Base-by-base conservation (phyloP, 805 yeast genomes). In the Wickerhamomyces alni region DNA sequence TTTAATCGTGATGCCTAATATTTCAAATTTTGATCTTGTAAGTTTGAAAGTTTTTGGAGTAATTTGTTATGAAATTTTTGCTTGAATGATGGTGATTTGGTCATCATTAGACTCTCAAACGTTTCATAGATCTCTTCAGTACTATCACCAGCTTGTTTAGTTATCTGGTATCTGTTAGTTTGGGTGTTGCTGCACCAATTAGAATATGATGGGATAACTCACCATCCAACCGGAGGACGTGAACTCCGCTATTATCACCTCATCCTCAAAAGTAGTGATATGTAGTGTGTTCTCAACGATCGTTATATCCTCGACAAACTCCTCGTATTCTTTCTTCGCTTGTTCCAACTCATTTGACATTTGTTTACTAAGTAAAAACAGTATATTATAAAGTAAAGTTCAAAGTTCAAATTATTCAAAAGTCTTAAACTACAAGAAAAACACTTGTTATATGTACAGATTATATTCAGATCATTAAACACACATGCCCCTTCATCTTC, bases 81-180 rank as follows among this genome's bases (percentile, higher is more conserved):
- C 1, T 22, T 16, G 18, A 48, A 50, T 11, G 18, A 11, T 10
- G 28, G 19, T 2, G 51, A 46, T 26, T 37, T 34, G 1, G 12
- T 6, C 54, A 50, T 48, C 43, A 48, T 33, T 15, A 60, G 47
- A 8, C 55, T 52, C 39, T 63, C 67, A 17, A 50, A 38, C 3
- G 61, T 50, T 31, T 61, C 63, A 41, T 41, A 61, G 2, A 22
- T 6, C 12, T 26, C n/a, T 26, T 26, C 28, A n/a, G n/a, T n/a
- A n/a, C n/a, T n/a, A n/a, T n/a, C n/a, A n/a, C n/a, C n/a, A n/a
- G n/a, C n/a, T n/a, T n/a, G n/a, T n/a, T n/a, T n/a, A n/a, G n/a
- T n/a, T n/a, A n/a, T n/a, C n/a, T n/a, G n/a, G n/a, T n/a, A n/a
- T n/a, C n/a, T n/a, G n/a, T n/a, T n/a, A n/a, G n/a, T n/a, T n/a